phyloP scores from a whole-genome alignment of 2,329 filamentous ascomycete species.

The Xylaria sp. region DNA sequence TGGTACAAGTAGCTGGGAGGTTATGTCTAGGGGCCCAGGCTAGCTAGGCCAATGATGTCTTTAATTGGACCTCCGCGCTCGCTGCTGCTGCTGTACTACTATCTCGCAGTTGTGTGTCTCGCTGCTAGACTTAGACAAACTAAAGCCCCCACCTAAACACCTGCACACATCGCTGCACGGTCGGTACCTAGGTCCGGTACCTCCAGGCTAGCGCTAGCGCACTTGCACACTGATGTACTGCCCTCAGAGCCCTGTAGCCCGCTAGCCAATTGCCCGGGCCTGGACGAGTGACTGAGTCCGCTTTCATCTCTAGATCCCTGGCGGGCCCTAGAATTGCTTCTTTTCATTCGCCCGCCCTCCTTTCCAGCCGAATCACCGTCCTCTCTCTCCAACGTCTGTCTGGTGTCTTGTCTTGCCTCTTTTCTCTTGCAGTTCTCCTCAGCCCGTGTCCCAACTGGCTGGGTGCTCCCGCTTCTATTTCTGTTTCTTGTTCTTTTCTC shows the following conservation, averaged over 20 bases:
- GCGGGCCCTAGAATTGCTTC: slow-evolving; percentile 26
- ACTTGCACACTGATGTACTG: not conserved
- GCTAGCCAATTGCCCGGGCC: slow-evolving; percentile 4
- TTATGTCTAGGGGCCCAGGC: slow-evolving; percentile 1
- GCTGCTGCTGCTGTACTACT: too few relatives aligned
- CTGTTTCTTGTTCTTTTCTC: slow-evolving; percentile 7
- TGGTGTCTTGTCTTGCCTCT: slow-evolving; percentile 9
- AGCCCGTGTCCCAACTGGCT: slow-evolving; percentile 16
- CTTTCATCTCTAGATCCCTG: slow-evolving; percentile 26
- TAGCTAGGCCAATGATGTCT: not conserved
- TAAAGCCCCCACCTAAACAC: slow-evolving; percentile 2
- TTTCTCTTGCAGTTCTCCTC: slow-evolving; percentile 19
- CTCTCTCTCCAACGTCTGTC: slow-evolving; percentile 20
- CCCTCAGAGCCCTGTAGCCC: not conserved
- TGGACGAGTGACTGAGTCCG: slow-evolving; percentile 22
- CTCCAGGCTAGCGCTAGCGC: slow-evolving; percentile 6
- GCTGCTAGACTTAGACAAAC: too few relatives aligned
- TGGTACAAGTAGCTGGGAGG: too few relatives aligned
- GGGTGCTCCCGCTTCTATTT: slow-evolving; percentile 14
- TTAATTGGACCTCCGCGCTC: slow-evolving; percentile 14
- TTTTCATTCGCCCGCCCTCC: slow-evolving; percentile 28
- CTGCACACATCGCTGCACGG: not conserved
- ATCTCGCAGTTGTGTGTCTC: not conserved
- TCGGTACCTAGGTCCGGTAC: too few relatives aligned
- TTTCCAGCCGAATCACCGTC: slow-evolving; percentile 24